Evolutionary conservation across 2,329 filamentous ascomycete genomes (phyloP).

Genomic region (Fusarium udum): DNA sequence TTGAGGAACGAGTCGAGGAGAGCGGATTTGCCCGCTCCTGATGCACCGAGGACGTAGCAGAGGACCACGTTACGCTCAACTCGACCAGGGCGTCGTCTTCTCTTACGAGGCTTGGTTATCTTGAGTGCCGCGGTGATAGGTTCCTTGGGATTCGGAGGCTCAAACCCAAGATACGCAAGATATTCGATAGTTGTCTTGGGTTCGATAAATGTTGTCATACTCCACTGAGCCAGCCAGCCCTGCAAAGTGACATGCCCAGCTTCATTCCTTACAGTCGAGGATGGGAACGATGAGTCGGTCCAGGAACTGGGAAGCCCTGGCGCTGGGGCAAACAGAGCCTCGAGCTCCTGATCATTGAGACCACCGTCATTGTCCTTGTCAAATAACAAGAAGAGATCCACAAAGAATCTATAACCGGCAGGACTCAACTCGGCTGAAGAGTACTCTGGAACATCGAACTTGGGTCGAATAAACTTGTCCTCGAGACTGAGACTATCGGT

Average conservation of each 20-base stretch:
- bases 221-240: conserved; percentile 98
- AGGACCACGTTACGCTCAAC: conserved; percentile 95
- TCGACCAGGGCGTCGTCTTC: conserved; percentile 80
- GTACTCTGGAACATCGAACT: conserved; percentile 91
- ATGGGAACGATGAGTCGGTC: conserved; percentile 89
- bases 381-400: conserved; percentile 92
- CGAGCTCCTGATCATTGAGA: conserved; percentile 84
- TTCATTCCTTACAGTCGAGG: conserved; percentile 93
- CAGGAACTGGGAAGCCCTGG: conserved; percentile 88
- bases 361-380: conserved; percentile 98
- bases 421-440: conserved; percentile 94
- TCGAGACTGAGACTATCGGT: conserved; percentile 93
- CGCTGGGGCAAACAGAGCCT: conserved; percentile 89
- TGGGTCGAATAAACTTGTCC: conserved; percentile 90
- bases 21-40: conserved; percentile 89
- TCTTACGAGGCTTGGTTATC: conserved; percentile 89
- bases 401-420: conserved; percentile 95
- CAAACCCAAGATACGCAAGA: conserved; percentile 94
- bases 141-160: conserved; percentile 78
- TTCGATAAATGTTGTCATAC: conserved; percentile 98
- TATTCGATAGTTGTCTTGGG: conserved; percentile 96
- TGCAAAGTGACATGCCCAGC: conserved; percentile 95
- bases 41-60: conserved; percentile 88
- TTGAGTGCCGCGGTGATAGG: conserved; percentile 87
- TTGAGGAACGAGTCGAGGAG: conserved; percentile 92